Evolutionary conservation across 2,329 filamentous ascomycete species (phyloP).

Genomic region (Cadophora sp.): DNA sequence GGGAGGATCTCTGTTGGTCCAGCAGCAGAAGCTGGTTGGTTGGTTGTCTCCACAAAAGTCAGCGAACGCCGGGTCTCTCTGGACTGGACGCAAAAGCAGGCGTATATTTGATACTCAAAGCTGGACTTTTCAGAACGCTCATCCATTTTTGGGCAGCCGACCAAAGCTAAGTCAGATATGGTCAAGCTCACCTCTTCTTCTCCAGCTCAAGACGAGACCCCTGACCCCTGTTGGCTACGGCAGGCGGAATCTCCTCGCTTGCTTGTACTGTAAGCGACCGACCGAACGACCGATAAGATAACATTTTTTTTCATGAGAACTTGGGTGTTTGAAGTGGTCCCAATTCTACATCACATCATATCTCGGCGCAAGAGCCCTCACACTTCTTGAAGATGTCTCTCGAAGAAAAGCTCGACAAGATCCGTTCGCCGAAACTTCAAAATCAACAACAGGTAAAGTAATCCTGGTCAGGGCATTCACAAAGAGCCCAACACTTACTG

Average conservation of each 20-base stretch:
- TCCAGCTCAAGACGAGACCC: neutral
- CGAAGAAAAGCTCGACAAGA: constrained; percentile 94
- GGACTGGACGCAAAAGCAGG: neutral
- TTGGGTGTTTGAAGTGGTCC: neutral
- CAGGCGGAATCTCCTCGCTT: constrained; percentile 15
- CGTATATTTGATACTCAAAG: neutral
- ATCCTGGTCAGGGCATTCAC: constrained; percentile 5
- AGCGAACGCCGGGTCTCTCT: neutral
- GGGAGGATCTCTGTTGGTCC: neutral
- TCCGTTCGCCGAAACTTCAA: constrained; percentile 94
- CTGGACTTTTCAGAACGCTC: neutral
- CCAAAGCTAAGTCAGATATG: neutral
- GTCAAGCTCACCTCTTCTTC: neutral
- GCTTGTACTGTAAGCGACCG: neutral
- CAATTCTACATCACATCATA: neutral
- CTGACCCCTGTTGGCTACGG: constrained; percentile 1
- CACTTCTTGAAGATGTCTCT: constrained; percentile 60
- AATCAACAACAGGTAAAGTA: constrained; percentile 83
- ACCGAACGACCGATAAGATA: constrained; percentile 12
- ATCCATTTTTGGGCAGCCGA: constrained; percentile 1
- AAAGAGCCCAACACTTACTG: constrained; percentile 12
- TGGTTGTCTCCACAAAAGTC: neutral
- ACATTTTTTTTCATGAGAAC: constrained; percentile 27
- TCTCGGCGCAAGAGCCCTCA: constrained; percentile 40
- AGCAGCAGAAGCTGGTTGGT: neutral